Base-by-base conservation (phyloP, 176 grass and related monocot species). In the Carex littledalei region DNA sequence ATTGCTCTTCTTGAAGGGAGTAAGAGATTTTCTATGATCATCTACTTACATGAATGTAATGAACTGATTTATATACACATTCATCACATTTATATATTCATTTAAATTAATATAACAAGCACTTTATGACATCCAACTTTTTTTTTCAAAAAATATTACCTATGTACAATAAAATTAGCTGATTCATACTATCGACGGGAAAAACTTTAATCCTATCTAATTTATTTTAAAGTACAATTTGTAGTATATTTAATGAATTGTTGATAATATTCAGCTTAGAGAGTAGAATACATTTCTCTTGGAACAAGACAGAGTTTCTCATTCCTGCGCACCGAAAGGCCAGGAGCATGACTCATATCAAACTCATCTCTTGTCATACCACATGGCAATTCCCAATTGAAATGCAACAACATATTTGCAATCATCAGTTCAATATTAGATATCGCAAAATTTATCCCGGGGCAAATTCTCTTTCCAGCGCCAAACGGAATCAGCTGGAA, bases 241-340 rank as follows among this genome's bases (percentile, higher is more conserved):
- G 5, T 76, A 76, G n/a, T 18, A 63, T 26, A 71, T 18, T 15
- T 45, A 17, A 71, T 71, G 61, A 63, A 3, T 10, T 18, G 35
- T 20, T 71, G 18, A 17, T 47, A 71, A 71, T 41, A 71, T 11
- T 71, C 3, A 2, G 17, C 45, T 37, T 71, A 71, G 34, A 43
- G 43, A 18, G 67, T 20, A 21, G 8, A 12, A 67, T n/a, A 26
- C 6, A 5, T n/a, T 11, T n/a, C 2, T 75, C 56, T 90, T 0
- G 89, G 82, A 12, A 75, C 21, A 67, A 90, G 89, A 45, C 81
- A 43, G 58, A 91, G 86, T 64, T 86, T 91, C 75, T 88, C 50
- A 78, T 88, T 91, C 3, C 15, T 67, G 49, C 2, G 89, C 5
- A 82, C 37, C 1, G 83, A 45, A 16, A 93, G 10, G 6, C 86